phyloP scores from a whole-genome alignment of 805 yeast genomes.

The Starmerella apis region DNA sequence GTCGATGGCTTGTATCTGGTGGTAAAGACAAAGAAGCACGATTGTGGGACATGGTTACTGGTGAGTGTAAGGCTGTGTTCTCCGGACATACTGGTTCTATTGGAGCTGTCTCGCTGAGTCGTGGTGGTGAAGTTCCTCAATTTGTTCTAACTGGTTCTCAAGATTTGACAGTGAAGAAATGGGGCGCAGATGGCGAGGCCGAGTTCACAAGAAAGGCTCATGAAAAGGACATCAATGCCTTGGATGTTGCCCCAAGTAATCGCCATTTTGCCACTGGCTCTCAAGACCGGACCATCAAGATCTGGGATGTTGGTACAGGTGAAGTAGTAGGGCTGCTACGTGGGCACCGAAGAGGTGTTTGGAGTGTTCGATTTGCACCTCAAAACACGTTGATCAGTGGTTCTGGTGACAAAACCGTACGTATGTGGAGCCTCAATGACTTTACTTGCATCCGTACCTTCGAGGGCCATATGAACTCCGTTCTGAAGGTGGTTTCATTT shows the following conservation, averaged over 20 bases:
- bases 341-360: constrained; percentile 90
- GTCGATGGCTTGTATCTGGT: constrained; percentile 83
- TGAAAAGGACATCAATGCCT: constrained; percentile 85
- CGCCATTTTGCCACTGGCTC: constrained; percentile 84
- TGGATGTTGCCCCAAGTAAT: constrained; percentile 87
- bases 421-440: constrained; percentile 78
- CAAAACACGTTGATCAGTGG: constrained; percentile 65
- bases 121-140: constrained; percentile 41
- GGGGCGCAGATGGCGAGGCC: constrained; percentile 52
- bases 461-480: constrained; percentile 91
- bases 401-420: constrained; percentile 86
- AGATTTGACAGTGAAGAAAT: constrained; percentile 75
- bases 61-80: constrained; percentile 47
- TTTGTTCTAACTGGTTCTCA: constrained; percentile 74
- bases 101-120: constrained; percentile 69
- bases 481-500: constrained; percentile 67
- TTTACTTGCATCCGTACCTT: constrained; percentile 68
- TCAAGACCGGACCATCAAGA: constrained; percentile 80
- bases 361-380: constrained; percentile 79
- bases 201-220: constrained; percentile 92
- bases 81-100: constrained; percentile 83
- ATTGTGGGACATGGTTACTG: constrained; percentile 56
- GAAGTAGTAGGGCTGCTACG: constrained; percentile 73
- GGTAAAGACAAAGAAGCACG: constrained; percentile 81
- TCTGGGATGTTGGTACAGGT: constrained; percentile 81